phyloP scores from a whole-genome alignment of 2,329 filamentous ascomycete species.

The Verruconis gallopava region DNA sequence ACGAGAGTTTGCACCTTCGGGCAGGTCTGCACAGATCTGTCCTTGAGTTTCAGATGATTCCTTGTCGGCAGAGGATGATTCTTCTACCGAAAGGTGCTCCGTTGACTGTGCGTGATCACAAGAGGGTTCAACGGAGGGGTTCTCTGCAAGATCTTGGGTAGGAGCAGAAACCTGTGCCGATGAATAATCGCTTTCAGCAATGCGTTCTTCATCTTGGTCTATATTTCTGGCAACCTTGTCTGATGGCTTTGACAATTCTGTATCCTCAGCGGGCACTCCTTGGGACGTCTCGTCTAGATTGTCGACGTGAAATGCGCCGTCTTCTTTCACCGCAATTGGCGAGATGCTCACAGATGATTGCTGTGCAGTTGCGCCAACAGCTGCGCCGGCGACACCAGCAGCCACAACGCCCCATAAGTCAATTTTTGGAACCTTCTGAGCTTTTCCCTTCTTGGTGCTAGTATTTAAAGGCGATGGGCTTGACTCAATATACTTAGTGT shows the following conservation, averaged over 20 bases:
- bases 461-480: not conserved
- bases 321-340: not conserved
- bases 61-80: too few species aligned
- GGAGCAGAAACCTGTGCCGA: too few species aligned
- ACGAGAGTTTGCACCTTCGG: too few species aligned
- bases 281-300: not conserved
- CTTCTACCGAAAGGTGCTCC: too few species aligned
- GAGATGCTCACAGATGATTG: not conserved
- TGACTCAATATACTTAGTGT: not conserved
- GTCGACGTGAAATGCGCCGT: not conserved
- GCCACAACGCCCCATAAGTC: not conserved
- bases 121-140: too few species aligned
- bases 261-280: not conserved
- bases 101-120: too few species aligned
- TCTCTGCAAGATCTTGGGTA: too few species aligned
- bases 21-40: too few species aligned
- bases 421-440: constrained; percentile 28
- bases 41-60: too few species aligned
- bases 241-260: not conserved
- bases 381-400: not conserved
- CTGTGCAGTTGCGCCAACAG: not conserved
- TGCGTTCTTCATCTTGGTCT: too few species aligned
- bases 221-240: not conserved
- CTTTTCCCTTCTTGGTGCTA: constrained; percentile 24
- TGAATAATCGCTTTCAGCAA: too few species aligned